phyloP scores from a whole-genome alignment of 2,329 filamentous ascomycete genomes.

The Rutstroemia sp. region DNA sequence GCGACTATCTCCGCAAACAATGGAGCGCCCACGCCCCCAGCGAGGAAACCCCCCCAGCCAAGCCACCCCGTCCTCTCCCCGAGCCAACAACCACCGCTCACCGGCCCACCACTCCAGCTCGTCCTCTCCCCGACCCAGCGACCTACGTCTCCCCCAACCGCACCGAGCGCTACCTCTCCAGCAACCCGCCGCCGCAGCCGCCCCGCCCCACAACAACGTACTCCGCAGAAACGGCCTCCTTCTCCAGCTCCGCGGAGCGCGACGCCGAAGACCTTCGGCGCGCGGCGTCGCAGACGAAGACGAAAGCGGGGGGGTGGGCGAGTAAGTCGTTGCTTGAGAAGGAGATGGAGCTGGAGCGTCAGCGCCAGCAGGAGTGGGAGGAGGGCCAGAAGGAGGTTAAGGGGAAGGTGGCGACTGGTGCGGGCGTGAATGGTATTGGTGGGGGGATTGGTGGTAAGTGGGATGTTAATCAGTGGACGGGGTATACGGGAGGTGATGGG shows the following conservation, averaged over 20 bases:
- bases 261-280: conserved; percentile 43
- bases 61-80: conserved; percentile 27
- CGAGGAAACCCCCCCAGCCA: conserved; percentile 17
- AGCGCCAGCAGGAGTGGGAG: conserved; percentile 61
- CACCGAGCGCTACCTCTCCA: conserved; percentile 42
- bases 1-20: conserved; percentile 44
- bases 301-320: conserved; percentile 46
- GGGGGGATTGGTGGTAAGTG: conserved; percentile 62
- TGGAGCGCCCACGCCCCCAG: conserved; percentile 21
- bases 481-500: conserved; percentile 67
- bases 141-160: conserved; percentile 32
- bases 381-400: conserved; percentile 57
- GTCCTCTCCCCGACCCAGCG: conserved; percentile 33
- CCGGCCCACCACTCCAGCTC: conserved; percentile 28
- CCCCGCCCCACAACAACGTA: conserved; percentile 33
- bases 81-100: conserved; percentile 25
- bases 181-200: conserved; percentile 37
- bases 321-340: conserved; percentile 48
- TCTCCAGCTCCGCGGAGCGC: conserved; percentile 37
- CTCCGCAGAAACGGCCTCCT: conserved; percentile 33
- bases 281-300: conserved; percentile 40
- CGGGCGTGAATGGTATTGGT: conserved; percentile 52
- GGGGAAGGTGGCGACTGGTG: conserved; percentile 40
- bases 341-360: conserved; percentile 54
- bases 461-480: conserved; percentile 52